phyloP scores from a whole-genome alignment of 768 basidiomycete species.

The Royoungia palumana region DNA sequence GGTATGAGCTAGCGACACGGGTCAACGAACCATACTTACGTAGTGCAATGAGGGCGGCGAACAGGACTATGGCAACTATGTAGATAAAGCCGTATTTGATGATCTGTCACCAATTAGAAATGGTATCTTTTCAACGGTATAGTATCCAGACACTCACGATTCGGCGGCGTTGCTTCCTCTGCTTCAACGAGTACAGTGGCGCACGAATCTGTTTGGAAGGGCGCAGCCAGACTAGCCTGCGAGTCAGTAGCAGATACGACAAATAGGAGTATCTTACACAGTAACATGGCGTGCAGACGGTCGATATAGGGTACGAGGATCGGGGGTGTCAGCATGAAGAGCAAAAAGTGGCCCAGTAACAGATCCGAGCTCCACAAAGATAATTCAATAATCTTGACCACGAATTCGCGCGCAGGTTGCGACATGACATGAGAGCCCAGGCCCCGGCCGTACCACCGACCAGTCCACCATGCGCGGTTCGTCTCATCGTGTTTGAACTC shows the following conservation, averaged over 20 bases:
- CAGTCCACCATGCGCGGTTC: slow-evolving; percentile 99
- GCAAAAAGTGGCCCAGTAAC: slow-evolving; percentile 77
- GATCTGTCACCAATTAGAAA: slow-evolving; percentile 45
- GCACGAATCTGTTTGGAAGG: slow-evolving; percentile 93
- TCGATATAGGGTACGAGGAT: slow-evolving; percentile 90
- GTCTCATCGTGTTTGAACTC: slow-evolving; percentile 99
- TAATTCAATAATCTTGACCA: slow-evolving; percentile 97
- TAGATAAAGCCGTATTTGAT: slow-evolving; percentile 84
- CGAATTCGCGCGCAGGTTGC: slow-evolving; percentile 95
- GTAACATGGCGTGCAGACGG: slow-evolving; percentile 82
- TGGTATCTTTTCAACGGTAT: neutral
- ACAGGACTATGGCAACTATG: slow-evolving; percentile 59
- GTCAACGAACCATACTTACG: slow-evolving; percentile 50
- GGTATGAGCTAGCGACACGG: slow-evolving; percentile 7
- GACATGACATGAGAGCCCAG: slow-evolving; percentile 89
- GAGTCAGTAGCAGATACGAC: slow-evolving; percentile 13
- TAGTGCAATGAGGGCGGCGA: slow-evolving; percentile 72
- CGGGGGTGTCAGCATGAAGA: slow-evolving; percentile 89
- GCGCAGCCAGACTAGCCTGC: slow-evolving; percentile 79
- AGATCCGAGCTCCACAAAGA: slow-evolving; percentile 96
- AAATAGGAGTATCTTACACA: slow-evolving; percentile 53
- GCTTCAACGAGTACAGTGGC: slow-evolving; percentile 85
- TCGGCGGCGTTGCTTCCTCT: slow-evolving; percentile 84
- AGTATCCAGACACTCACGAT: slow-evolving; percentile 64
- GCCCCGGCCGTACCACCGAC: slow-evolving; percentile 94